Base-by-base conservation (phyloP, 2,329 filamentous ascomycete species). In the Aspergillus transmontanensis region DNA sequence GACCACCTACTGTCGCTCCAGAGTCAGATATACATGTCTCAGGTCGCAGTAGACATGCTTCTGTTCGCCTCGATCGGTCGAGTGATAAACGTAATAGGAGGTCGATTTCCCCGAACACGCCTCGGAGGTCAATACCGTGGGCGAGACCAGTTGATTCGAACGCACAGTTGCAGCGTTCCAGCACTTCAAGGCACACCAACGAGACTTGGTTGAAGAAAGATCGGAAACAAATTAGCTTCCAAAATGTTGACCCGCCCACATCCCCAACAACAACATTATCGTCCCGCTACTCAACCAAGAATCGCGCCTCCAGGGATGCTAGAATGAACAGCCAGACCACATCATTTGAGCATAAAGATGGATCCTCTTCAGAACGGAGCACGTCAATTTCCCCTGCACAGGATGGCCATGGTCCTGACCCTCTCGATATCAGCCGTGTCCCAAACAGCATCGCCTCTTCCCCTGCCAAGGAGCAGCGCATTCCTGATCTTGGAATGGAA, bases 241-340 rank as follows among this genome's bases (percentile, higher is more conserved):
- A 64, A n/a, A 68, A 70, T 30, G 67, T 76, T 21, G 73, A 78
- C n/a, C 75, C 75, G 7, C 77, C 77, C 21, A 76, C 72, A 26
- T 78, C 76, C 3, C 76, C 76, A 16, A 76, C 76, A 16, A 61
- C 69, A 12, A 70, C 69, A 10, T 58, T 70, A 23, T 67, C 65
- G 28, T 63, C 66, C 32, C 69, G 73, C n/a, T 64, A 62, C 30
- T 59, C 43, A 46, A 54, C 28, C 19, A 69, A 65, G n/a, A 32
- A 58, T 43, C 63, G 59, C 30, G 53, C 50, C 19, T 55, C 56
- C 12, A 54, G 55, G 23, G 26, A 39, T 36, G 43, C 26, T 41
- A 50, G 7, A 21, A 28, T 53, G 9, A 43, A 39, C 43, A 36
- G 30, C 32, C 46, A 60, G 21, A 21, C 34, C 12, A 28, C 41